Evolutionary conservation across 352 stramenopile genomes (phyloP).

Genomic region (Phytopythium litorale): DNA sequence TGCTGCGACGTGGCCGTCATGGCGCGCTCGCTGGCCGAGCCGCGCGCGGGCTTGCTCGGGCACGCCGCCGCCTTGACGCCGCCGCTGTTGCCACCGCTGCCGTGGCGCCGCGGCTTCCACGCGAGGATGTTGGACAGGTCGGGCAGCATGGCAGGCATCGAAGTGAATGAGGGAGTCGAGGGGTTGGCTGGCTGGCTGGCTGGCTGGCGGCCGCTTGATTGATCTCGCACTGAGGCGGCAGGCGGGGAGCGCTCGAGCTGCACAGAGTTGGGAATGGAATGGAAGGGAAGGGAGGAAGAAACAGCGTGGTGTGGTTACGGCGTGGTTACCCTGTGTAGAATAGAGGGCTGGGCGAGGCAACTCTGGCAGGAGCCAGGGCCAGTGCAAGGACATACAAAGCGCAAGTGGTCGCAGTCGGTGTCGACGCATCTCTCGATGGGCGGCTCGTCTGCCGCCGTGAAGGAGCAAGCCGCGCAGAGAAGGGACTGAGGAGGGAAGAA

Average conservation of each 20-base stretch:
- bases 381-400: not conserved
- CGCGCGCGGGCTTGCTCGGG: not conserved
- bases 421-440: not conserved
- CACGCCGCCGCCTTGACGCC: constrained; percentile 9
- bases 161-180: not conserved
- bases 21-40: constrained; percentile 16
- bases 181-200: not conserved
- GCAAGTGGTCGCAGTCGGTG: not conserved
- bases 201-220: not conserved
- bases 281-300: not conserved
- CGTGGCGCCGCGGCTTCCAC: constrained; percentile 24
- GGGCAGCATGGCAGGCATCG: constrained; percentile 16
- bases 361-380: not conserved
- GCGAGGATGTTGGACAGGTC: constrained; percentile 29
- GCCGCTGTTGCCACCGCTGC: not conserved
- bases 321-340: not conserved
- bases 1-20: constrained; percentile 44
- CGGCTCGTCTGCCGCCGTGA: not conserved
- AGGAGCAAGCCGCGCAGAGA: not conserved
- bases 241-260: not conserved
- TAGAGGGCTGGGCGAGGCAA: not conserved
- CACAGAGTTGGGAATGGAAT: not conserved
- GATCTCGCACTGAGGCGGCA: not conserved
- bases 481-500: constrained; percentile 4
- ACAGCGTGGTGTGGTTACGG: not conserved